These are phyloP conservation scores for Colletotrichum cuscutae DNA, from an alignment of 2,329 filamentous ascomycete genomes.

Conservation along the genomic window DNA sequence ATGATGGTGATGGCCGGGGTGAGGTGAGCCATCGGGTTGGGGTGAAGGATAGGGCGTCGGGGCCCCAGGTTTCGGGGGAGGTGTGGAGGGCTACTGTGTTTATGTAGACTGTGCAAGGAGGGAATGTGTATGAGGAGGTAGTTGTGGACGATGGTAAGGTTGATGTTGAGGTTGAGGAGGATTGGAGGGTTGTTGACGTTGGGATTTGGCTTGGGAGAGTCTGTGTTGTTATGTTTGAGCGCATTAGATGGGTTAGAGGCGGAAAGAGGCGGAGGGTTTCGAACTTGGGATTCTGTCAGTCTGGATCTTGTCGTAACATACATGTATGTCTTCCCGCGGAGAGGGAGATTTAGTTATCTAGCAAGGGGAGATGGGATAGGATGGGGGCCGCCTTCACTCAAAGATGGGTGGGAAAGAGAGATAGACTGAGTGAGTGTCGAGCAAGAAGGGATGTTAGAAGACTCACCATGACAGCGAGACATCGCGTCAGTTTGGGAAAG, in stretches of 20 bases:
- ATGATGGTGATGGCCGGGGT: neutral
- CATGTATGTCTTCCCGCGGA: too few species aligned
- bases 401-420: too few species aligned
- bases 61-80: constrained; percentile 40
- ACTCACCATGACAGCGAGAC: constrained; percentile 55
- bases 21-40: constrained; percentile 51
- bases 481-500: constrained; percentile 55
- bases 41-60: constrained; percentile 48
- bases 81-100: constrained; percentile 45
- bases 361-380: too few species aligned
- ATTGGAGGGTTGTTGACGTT: too few species aligned
- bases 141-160: constrained; percentile 24
- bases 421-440: too few species aligned
- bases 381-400: too few species aligned
- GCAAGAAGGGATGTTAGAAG: neutral
- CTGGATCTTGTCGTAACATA: too few species aligned
- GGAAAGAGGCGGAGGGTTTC: constrained; percentile 4
- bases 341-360: too few species aligned
- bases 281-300: neutral
- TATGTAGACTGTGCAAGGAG: constrained; percentile 47
- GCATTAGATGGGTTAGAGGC: neutral
- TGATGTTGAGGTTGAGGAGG: neutral
- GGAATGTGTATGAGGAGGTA: constrained; percentile 39
- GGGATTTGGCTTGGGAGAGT: neutral
- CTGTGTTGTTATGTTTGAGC: neutral